Base-by-base conservation (phyloP, 2,329 filamentous ascomycete genomes). In the Alternaria sp. region DNA sequence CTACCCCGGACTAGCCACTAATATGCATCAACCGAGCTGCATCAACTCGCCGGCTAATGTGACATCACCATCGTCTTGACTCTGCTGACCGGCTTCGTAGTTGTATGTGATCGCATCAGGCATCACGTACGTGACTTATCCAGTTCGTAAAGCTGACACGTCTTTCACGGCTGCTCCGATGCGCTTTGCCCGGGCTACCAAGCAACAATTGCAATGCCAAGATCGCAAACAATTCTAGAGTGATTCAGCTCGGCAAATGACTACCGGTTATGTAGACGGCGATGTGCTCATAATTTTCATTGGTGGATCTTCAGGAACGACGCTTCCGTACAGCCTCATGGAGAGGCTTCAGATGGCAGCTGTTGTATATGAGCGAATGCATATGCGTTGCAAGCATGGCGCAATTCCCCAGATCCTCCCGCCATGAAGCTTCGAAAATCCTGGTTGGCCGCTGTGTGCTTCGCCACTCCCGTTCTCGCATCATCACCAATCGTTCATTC, bases 401-500 rank as follows among this genome's bases (percentile, higher is more conserved):
- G 9, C n/a, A 25, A 47, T 10, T 8, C 9, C 14, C 9, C 20
- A 57, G 37, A 49, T 18, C 18, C 14, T 46, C 5, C n/a, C 23
- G n/a, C n/a, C n/a, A 63, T 60, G 61, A 63, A 46, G n/a, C 21
- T 60, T n/a, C 47, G 28, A 23, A 33, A 6, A 20, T 37, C 44
- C 9, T 63, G 18, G 10, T 28, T 50, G 18, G 61, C 21, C 25
- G 28, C 33, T 4, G 53, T 25, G 15, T 51, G 43, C 15, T 25
- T 57, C 21, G 37, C 51, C 28, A 20, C 45, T 8, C 8, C 45
- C n/a, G 21, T 41, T 26, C 8, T 25, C 28, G 57, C 57, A 14
- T 25, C 61, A 43, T 49, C 60, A 2, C 68, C 71, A 5, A 30
- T 69, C n/a, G 67, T 69, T 7, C 69, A 70, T 23, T 75, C 72